Conservation (phyloP, 768 basidiomycete genomes). For the Lyophyllum shimeji region DNA sequence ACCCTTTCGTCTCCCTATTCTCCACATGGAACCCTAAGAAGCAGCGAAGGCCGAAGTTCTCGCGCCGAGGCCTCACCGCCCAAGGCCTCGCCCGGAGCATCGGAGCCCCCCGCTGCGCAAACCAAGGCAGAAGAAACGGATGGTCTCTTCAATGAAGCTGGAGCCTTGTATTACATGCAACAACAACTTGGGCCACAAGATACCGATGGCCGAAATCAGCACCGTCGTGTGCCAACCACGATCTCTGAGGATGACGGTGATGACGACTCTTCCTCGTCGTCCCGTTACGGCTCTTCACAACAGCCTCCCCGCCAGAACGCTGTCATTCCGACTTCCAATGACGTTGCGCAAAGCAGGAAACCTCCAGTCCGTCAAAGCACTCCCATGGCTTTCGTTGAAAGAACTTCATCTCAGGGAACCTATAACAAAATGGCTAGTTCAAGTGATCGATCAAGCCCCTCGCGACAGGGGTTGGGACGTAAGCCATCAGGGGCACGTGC, state of each 20-base stretch:
- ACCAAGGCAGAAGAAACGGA: conserved; percentile 26
- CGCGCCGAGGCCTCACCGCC: conserved; percentile 11
- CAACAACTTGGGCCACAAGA: conserved; percentile 44
- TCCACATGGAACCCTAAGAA: conserved; percentile 15
- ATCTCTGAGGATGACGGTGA: conserved; percentile 44
- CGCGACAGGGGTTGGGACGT: conserved; percentile 52
- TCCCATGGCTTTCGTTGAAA: conserved; percentile 37
- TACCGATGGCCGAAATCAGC: conserved; percentile 16
- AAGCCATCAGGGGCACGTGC: conserved; percentile 88
- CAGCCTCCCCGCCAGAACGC: conserved; percentile 7
- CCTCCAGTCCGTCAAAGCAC: conserved; percentile 33
- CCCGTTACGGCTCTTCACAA: conserved; percentile 8
- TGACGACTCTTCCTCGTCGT: conserved; percentile 19
- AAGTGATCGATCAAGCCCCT: conserved; percentile 31
- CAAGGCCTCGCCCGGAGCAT: conserved; percentile 16
- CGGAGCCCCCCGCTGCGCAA: conserved; percentile 10
- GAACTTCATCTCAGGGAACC: conserved; percentile 19
- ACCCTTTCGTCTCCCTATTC: conserved; percentile 41
- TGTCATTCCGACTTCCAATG: conserved; percentile 10
- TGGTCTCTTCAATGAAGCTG: conserved; percentile 53
- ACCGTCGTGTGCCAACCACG: conserved; percentile 43
- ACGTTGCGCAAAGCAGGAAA: conserved; percentile 12
- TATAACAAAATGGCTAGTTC: conserved; percentile 19
- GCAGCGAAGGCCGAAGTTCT: conserved; percentile 13
- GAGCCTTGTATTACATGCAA: conserved; percentile 71